Base-by-base conservation (phyloP, 2,329 filamentous ascomycete species). In the Conoideocrella luteorostrata region DNA sequence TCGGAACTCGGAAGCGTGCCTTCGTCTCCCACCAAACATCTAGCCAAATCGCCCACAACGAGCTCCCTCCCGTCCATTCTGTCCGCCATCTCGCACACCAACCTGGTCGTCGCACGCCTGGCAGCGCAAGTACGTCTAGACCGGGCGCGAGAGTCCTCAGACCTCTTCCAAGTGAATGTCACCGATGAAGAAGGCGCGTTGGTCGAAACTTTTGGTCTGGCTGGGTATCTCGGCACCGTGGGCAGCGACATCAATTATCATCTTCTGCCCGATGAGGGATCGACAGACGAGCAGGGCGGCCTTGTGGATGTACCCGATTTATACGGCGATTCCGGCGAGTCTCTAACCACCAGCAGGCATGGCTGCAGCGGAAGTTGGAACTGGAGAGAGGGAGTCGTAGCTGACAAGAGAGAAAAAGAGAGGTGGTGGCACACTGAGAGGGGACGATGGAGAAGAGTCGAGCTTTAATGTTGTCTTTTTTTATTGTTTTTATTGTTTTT, bases 111-210 rank as follows among this genome's bases (percentile, higher is more conserved):
- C 17, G 71, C 82, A 2, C 77, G 84, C 0, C 66, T 80, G 6
- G 75, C 78, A 13, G 85, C 85, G 0, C 84, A 89, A 57, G 63
- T 71, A 0, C 73, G 84, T 1, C 72, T 87, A 18, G 76, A 85
- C 29, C 69, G 72, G 17, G 79, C 80, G 0, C 68, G 72, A 18
- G 64, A 65, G 20, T 54, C 64, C n/a, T n/a, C n/a, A 2, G 78
- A 79, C 2, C 68, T 71, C 13, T 82, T 82, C 56, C 69, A 70
- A 7, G 69, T 88, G 28, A 73, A 78, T 10, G 71, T 88, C 2
- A 58, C 68, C 2, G 70, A 74, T 47, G 74, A 78, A 47, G 60
- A 71, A 12, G 77, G 77, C 1, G 59, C 62, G 2, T 52, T 78
- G 1, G 58, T 70, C 1, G 72, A 81, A 23, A 68, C 70, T 2